phyloP scores from a whole-genome alignment of 768 basidiomycete genomes.

The Boletus rufocinnamomeus region DNA sequence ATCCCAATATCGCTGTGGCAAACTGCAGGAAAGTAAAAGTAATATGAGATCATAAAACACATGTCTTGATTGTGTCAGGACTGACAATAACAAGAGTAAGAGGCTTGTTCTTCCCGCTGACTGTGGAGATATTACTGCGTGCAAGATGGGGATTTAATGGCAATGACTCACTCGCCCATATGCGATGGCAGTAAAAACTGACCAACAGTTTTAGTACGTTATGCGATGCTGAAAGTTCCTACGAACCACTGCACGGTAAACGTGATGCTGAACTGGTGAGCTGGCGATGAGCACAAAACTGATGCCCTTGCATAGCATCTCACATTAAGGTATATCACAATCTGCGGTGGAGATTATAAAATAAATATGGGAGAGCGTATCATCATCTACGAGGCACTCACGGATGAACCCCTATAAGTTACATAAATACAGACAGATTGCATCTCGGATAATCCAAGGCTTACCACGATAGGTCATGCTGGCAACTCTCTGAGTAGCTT shows the following conservation, averaged over 20 bases:
- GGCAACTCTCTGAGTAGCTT: not conserved
- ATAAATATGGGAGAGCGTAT: not conserved
- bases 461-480: constrained; percentile 1
- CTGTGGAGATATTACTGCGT: not conserved
- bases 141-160: not conserved
- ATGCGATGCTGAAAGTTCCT: no score
- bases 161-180: constrained; percentile 17
- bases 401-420: constrained; percentile 6
- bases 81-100: constrained; percentile 15
- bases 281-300: not conserved
- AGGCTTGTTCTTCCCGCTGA: constrained; percentile 18
- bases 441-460: not conserved
- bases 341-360: not conserved
- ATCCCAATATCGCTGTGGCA: not conserved
- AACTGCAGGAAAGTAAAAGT: constrained; percentile 1
- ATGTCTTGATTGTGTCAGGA: not conserved
- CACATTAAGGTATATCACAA: not conserved
- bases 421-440: not conserved
- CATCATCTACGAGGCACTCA: not conserved
- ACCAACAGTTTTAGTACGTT: no score
- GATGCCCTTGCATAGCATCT: not conserved
- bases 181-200: constrained; percentile 20
- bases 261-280: not conserved
- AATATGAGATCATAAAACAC: not conserved
- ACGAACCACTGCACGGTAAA: constrained; percentile 13